Evolutionary conservation across 139 green algal genomes (phyloP).

Genomic region (Eudorina sp.): DNA sequence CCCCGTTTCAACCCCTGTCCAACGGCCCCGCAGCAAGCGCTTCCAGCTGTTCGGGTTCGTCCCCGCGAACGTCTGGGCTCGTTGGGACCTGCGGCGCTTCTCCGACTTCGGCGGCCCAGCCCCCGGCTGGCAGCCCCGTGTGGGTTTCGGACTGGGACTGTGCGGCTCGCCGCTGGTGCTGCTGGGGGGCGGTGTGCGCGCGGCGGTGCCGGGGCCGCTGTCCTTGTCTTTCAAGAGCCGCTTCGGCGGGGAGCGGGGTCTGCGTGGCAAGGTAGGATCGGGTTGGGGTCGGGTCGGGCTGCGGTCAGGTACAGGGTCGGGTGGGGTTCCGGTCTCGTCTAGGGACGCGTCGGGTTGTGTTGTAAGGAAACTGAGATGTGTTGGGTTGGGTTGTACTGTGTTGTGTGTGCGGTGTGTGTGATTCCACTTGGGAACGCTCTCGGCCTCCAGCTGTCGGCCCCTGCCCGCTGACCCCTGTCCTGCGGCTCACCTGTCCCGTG

Average conservation of each 20-base stretch:
- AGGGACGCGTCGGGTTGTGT: too few relatives aligned
- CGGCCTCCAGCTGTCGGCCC: too few relatives aligned
- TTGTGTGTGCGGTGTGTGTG: too few relatives aligned
- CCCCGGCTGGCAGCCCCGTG: neutral
- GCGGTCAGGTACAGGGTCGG: too few relatives aligned
- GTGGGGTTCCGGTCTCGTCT: too few relatives aligned
- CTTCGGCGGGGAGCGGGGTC: neutral
- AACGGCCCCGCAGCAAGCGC: conserved; percentile 5
- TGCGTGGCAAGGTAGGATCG: conserved; percentile 12
- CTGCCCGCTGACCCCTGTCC: too few relatives aligned
- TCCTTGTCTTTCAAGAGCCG: conserved; percentile 3
- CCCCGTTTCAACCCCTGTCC: too few relatives aligned
- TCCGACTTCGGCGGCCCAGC: neutral
- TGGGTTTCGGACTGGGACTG: neutral
- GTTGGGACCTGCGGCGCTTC: conserved; percentile 16
- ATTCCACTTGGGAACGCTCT: too few relatives aligned
- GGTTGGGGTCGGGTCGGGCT: too few relatives aligned
- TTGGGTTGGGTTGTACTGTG: too few relatives aligned
- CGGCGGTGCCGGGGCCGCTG: neutral
- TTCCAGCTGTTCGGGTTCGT: neutral
- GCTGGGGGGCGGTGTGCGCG: neutral
- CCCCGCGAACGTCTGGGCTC: neutral
- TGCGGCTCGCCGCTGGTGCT: neutral
- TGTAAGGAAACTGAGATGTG: too few relatives aligned
- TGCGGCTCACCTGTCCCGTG: too few relatives aligned